Base-by-base conservation (phyloP, 306 rosid species). In the Citrullus mucosospermus region DNA sequence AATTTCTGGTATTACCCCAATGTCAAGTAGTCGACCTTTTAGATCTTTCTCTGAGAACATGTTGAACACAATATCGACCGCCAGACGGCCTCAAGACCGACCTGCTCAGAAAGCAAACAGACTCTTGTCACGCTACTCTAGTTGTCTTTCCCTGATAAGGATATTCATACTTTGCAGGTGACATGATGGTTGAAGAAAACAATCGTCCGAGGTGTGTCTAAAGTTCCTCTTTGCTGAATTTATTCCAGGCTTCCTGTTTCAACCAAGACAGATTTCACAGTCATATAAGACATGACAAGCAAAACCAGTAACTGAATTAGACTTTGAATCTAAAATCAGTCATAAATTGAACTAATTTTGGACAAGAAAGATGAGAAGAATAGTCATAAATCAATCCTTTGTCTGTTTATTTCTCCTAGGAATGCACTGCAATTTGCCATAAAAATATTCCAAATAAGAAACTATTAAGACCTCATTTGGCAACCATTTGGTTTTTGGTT, bases 231-330 rank as follows among this genome's bases (percentile, higher is more conserved):
- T 80, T 84, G 75, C 72, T 87, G 86, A 93, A 92, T 87, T 89
- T 93, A 82, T 63, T 92, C 92, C 91, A 92, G 78, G 96, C 93
- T 88, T 90, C 98, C 97, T 92, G 97, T 92, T 85, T 81, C 63
- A 51, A 54, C 25, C 36, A 53, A 77, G 38, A 73, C 16, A 62
- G 77, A 32, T 50, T 57, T 14, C 48, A 17, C 10, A 6, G 30
- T 74, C 32, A 48, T 11, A 50, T 9, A 17, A 14, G 59, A 53
- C 63, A 72, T 46, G 7, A 55, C 34, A 55, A 68, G 9, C n/a
- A 63, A 36, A 28, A 50, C 59, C 9, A 46, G 76, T 50, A 25
- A 73, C 51, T 51, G 16, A 51, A 50, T 51, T 50, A 48, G 8
- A 50, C 28, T 66, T 73, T 4, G 56, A 51, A 73, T 48, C 43